These are phyloP conservation scores for Globisporangium iwayamae DNA, from an alignment of 352 stramenopile genomes.

Conservation along the genomic window DNA sequence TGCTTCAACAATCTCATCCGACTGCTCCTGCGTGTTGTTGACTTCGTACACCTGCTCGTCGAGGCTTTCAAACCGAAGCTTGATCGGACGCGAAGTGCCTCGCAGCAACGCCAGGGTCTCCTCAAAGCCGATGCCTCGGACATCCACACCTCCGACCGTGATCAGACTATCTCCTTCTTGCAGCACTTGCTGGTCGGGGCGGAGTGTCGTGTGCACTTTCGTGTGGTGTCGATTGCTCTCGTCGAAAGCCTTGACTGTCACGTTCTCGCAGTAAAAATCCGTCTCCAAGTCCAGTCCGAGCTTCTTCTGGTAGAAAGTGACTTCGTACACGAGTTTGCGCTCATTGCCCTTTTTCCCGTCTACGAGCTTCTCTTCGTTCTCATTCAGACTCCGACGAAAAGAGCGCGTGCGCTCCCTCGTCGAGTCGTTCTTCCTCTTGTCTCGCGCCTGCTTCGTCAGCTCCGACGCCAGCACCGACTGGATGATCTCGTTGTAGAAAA, in stretches of 20 bases:
- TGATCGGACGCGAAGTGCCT: conserved; percentile 66
- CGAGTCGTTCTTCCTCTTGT: conserved; percentile 58
- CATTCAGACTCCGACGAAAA: conserved; percentile 61
- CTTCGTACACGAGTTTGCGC: conserved; percentile 74
- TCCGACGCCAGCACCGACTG: conserved; percentile 71
- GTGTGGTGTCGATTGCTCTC: conserved; percentile 41
- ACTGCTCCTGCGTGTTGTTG: conserved; percentile 15
- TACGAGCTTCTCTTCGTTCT: conserved; percentile 47
- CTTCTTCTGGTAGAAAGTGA: conserved; percentile 79
- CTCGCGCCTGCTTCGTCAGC: conserved; percentile 71
- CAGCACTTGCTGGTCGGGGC: conserved; percentile 51
- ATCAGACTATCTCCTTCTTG: conserved; percentile 79
- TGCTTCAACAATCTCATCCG: not conserved
- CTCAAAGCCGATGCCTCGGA: conserved; percentile 82
- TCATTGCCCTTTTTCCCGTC: conserved; percentile 23
- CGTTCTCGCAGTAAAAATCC: conserved; percentile 88
- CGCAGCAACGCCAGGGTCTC: conserved; percentile 78
- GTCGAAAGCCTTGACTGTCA: conserved; percentile 80
- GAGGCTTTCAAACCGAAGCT: conserved; percentile 76
- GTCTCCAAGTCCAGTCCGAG: conserved; percentile 85
- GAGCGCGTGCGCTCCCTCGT: conserved; percentile 64
- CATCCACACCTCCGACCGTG: conserved; percentile 71
- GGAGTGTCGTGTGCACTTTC: conserved; percentile 57
- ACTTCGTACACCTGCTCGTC: conserved; percentile 57
- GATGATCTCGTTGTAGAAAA: conserved; percentile 87